Evolutionary conservation across 2,329 filamentous ascomycete genomes (phyloP), one percentile per base, ranked within the genome.

Genomic region (Fusarium drepaniforme): DNA sequence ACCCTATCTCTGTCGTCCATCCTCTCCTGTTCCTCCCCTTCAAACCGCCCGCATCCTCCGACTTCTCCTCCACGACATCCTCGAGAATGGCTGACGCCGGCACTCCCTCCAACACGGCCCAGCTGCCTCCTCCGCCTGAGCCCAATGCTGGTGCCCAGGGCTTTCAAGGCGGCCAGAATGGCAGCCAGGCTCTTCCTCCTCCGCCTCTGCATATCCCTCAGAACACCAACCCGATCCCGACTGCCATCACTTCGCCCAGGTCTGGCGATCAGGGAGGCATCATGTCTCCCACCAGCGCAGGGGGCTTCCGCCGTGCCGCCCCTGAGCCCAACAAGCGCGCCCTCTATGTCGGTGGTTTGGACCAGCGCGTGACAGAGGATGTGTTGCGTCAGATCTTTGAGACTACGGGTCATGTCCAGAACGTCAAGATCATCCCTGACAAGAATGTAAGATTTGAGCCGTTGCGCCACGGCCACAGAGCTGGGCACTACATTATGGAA

Each of bases 371-470:
- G 73, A 98, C 96, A 37, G 96, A 98, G 85, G 96, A 98, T 82
- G 95, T 98, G 67, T 86, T 98, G 83, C 95, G 95, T 81, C 96
- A 98, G 85, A 98, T 98, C 80, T 99, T 99, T 81, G 97, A 99
- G 88, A 99, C 97, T 8, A 98, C 96, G 70, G 97, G 97, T 67
- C 97, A 99, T 85, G 97, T 99, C 75, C 93, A 98, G 86, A 98
- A 95, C 82, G 97, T 99, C 83, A 99, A 99, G 89, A 98, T 99
- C 82, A 99, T 99, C 83, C 97, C 97, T 63, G 97, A 99, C 89
- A 99, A 99, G 90, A 99, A 98, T 86, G 96, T 98, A 87, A 90
- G 95, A 91, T 15, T 28, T 40, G 23, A n/a, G 8, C 16, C 28
- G 30, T 18, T 51, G 37, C 28, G 21, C 21, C 33, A 44, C 16